Percentiles rank a stretch among this genome's conserved stretches.
Evolutionary conservation across 768 basidiomycete genomes (phyloP).

Genomic region (Leccinellum albellum): DNA sequence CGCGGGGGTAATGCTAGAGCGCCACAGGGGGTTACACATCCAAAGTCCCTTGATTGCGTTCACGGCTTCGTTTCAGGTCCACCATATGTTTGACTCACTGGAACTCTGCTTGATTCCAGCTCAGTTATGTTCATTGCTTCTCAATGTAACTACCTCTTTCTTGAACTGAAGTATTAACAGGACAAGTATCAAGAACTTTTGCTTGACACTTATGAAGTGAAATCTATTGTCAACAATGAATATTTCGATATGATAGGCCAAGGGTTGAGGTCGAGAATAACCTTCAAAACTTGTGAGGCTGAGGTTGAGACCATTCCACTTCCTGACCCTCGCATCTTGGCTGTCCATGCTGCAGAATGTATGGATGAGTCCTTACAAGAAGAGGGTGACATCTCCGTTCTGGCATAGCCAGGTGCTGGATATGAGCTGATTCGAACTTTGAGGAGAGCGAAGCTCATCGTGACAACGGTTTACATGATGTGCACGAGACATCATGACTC

Average conservation of each 20-base stretch:
- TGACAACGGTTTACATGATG: no score
- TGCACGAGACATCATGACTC: no score
- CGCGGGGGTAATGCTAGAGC: no score
- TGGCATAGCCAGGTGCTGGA: not conserved
- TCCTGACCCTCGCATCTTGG: not conserved
- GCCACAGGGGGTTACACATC: not conserved
- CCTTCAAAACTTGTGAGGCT: not conserved
- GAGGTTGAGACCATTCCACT: not conserved
- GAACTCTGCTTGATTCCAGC: not conserved
- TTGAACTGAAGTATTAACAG: not conserved
- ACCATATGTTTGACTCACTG: not conserved
- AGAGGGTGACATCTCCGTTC: not conserved
- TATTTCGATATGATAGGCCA: not conserved
- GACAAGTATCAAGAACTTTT: not conserved
- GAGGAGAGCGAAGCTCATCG: not conserved
- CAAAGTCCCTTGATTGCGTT: not conserved
- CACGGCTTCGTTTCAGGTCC: not conserved
- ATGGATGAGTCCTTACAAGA: not conserved
- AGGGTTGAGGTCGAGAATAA: not conserved
- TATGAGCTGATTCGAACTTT: not conserved
- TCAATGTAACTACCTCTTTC: not conserved
- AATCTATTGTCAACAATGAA: not conserved
- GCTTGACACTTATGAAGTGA: not conserved
- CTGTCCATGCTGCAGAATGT: not conserved
- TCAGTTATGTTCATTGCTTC: not conserved